Evolutionary conservation across 192 early-diverging fungal genomes (phyloP).

Genomic region (Coemansia sp.): DNA sequence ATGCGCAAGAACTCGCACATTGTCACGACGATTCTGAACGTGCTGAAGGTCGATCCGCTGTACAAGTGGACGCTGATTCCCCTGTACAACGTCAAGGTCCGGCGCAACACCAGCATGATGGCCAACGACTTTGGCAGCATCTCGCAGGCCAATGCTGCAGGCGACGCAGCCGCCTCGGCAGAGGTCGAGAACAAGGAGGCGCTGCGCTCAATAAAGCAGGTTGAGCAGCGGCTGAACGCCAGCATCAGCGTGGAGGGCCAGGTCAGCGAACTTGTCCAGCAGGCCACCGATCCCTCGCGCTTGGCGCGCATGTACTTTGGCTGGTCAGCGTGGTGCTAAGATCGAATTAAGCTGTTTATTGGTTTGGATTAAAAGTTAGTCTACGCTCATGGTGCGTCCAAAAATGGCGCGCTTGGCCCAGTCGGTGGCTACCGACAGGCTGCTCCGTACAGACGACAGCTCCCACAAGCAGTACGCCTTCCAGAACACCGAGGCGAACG

Average conservation of each 20-base stretch:
- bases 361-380: slow-evolving; percentile 69
- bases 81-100: slow-evolving; percentile 42
- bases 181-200: slow-evolving; percentile 64
- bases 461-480: slow-evolving; percentile 72
- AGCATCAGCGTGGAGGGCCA: slow-evolving; percentile 65
- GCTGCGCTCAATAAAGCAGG: slow-evolving; percentile 61
- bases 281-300: slow-evolving; percentile 58
- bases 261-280: slow-evolving; percentile 70
- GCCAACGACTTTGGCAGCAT: slow-evolving; percentile 13
- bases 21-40: slow-evolving; percentile 83
- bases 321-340: slow-evolving; percentile 43
- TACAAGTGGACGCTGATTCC: slow-evolving; percentile 64
- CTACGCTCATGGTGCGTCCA: slow-evolving; percentile 86
- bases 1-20: slow-evolving; percentile 79
- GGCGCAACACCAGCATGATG: slow-evolving; percentile 31
- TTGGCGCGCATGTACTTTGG: slow-evolving; percentile 63
- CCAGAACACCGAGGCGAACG: slow-evolving; percentile 71
- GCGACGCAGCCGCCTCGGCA: slow-evolving; percentile 10
- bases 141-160: slow-evolving; percentile 1
- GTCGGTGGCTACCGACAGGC: slow-evolving; percentile 79
- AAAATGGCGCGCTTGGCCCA: slow-evolving; percentile 87
- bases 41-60: slow-evolving; percentile 91
- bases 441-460: slow-evolving; percentile 83
- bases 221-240: slow-evolving; percentile 60
- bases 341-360: too few species aligned